Evolutionary conservation across 2,329 filamentous ascomycete genomes (phyloP).

Genomic region (Aspergillus persii): DNA sequence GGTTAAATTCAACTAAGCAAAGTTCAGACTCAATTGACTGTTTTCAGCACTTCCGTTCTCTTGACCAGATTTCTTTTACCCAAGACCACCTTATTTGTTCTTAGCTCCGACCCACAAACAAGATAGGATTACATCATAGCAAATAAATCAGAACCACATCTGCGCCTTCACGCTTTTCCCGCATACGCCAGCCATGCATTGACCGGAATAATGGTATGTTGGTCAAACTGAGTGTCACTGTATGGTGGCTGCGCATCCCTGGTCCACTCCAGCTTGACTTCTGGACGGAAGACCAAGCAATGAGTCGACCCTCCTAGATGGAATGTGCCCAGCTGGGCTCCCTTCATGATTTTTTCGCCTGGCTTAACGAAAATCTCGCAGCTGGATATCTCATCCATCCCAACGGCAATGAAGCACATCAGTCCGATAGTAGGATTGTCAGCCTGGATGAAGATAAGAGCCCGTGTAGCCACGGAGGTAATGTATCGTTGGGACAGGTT

Average conservation of each 20-base stretch:
- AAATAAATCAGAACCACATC: background rate
- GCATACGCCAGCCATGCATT: background rate
- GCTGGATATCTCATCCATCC: slow-evolving; percentile 69
- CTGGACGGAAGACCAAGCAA: slow-evolving; percentile 57
- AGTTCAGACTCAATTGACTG: too few species aligned
- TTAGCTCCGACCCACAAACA: too few species aligned
- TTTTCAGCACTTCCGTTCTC: too few species aligned
- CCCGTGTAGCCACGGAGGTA: slow-evolving; percentile 61
- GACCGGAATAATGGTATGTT: background rate
- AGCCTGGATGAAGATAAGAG: slow-evolving; percentile 65
- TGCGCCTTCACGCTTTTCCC: background rate
- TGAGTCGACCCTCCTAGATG: slow-evolving; percentile 69
- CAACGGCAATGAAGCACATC: slow-evolving; percentile 65
- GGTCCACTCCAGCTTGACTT: background rate
- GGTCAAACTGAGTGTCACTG: background rate
- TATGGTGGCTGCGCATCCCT: background rate
- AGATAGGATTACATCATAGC: background rate
- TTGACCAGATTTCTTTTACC: too few species aligned
- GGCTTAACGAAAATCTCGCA: slow-evolving; percentile 66
- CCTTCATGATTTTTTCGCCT: slow-evolving; percentile 63
- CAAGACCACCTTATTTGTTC: too few species aligned
- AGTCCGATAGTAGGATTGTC: slow-evolving; percentile 62
- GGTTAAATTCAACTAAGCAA: too few species aligned
- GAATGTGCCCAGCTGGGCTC: slow-evolving; percentile 69
- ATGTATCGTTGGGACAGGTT: slow-evolving; percentile 60